These are phyloP conservation scores for Beauveria sp. DNA, from an alignment of 2,329 filamentous ascomycete species.

Conservation along the genomic window DNA sequence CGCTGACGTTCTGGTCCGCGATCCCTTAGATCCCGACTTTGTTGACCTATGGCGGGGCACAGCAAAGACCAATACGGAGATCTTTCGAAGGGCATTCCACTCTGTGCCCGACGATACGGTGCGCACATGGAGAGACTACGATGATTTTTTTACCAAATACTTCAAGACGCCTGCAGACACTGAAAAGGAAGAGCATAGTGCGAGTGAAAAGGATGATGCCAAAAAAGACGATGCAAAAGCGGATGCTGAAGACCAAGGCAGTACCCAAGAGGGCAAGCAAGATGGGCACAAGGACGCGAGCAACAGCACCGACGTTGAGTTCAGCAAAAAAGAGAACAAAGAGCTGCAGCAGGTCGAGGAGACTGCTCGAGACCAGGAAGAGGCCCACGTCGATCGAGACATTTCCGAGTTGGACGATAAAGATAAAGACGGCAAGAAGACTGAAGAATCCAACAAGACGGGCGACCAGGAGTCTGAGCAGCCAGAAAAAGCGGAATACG, in stretches of 20 bases:
- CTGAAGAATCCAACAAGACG: slow-evolving; percentile 36
- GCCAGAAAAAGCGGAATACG: slow-evolving; percentile 62
- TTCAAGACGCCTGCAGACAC: slow-evolving; percentile 51
- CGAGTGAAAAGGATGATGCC: neutral
- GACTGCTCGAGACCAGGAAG: slow-evolving; percentile 37
- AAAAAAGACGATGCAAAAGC: neutral
- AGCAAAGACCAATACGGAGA: slow-evolving; percentile 69
- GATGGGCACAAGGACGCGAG: neutral
- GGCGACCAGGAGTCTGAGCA: slow-evolving; percentile 32
- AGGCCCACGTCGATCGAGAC: slow-evolving; percentile 37
- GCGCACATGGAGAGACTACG: slow-evolving; percentile 64
- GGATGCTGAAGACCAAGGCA: neutral
- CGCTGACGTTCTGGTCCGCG: slow-evolving; percentile 60
- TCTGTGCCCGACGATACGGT: slow-evolving; percentile 63
- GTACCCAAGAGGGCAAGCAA: neutral
- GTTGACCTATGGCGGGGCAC: slow-evolving; percentile 63
- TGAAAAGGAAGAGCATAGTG: slow-evolving; percentile 28
- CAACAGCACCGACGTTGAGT: neutral
- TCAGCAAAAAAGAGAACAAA: neutral
- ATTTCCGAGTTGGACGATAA: slow-evolving; percentile 34
- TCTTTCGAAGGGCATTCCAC: slow-evolving; percentile 78
- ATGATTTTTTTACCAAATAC: slow-evolving; percentile 59
- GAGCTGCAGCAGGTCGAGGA: neutral
- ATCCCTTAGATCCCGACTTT: slow-evolving; percentile 65
- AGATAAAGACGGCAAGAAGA: slow-evolving; percentile 26